A percentile compares a stretch with the other conserved stretches of the same genome.
These are phyloP conservation scores for Amniculicola lignicola DNA, from an alignment of 495 filamentous ascomycete species.

Conservation along the genomic window DNA sequence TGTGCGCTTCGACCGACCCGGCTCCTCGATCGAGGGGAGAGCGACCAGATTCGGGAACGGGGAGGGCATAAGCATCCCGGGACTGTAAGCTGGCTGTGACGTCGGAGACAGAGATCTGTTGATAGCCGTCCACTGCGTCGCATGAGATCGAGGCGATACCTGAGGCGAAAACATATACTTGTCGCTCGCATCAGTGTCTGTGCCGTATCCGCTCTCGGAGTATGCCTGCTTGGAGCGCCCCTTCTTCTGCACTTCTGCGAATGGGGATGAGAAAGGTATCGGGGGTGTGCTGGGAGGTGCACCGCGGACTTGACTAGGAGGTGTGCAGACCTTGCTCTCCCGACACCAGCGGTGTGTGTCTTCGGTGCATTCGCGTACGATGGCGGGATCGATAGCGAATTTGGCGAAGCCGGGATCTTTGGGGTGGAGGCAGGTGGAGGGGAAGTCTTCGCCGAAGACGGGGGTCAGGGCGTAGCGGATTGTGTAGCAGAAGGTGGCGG, in stretches of 20 bases:
- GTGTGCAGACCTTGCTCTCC: neutral
- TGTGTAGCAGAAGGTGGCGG: constrained; percentile 79
- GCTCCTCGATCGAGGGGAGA: neutral
- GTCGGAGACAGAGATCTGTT: constrained; percentile 25
- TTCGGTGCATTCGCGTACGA: constrained; percentile 55
- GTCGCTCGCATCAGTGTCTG: constrained; percentile 17
- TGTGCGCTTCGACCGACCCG: constrained; percentile 12
- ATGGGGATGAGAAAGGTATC: neutral
- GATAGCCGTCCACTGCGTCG: constrained; percentile 28
- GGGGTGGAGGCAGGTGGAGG: constrained; percentile 62
- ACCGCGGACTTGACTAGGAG: neutral
- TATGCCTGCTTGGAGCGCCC: constrained; percentile 3
- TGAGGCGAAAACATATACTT: constrained; percentile 29
- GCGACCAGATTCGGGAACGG: no score
- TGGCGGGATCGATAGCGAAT: constrained; percentile 64
- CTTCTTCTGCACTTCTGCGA: neutral
- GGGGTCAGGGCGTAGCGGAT: constrained; percentile 84
- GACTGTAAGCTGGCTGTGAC: neutral
- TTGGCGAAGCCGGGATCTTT: constrained; percentile 55
- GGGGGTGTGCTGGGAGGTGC: neutral
- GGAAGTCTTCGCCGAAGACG: constrained; percentile 81
- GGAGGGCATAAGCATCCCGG: neutral
- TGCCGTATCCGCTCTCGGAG: constrained; percentile 31
- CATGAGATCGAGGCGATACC: constrained; percentile 28
- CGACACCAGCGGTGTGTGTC: constrained; percentile 45